phyloP scores from a whole-genome alignment of 352 stramenopile genomes.

The Phytophthora citrophthora region DNA sequence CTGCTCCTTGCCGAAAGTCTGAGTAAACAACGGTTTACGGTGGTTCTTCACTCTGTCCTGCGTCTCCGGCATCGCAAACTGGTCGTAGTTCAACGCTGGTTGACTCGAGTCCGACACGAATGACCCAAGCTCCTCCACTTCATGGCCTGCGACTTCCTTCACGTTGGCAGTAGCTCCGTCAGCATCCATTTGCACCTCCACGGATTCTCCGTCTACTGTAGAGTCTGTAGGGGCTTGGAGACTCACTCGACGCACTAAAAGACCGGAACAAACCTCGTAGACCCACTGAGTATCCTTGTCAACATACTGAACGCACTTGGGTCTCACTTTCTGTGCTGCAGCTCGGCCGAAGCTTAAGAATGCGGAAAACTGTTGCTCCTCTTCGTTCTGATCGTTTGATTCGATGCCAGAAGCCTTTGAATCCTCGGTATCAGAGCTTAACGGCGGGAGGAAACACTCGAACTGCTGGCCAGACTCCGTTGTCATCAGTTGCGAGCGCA shows the following conservation, averaged over 20 bases:
- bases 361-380: slow-evolving; percentile 5
- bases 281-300: slow-evolving; percentile 57
- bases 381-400: background rate
- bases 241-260: slow-evolving; percentile 62
- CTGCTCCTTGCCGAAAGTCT: slow-evolving; percentile 44
- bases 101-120: slow-evolving; percentile 46
- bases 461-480: slow-evolving; percentile 70
- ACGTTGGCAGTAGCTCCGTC: slow-evolving; percentile 1
- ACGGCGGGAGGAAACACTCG: slow-evolving; percentile 73
- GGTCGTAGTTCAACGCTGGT: slow-evolving; percentile 40
- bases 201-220: slow-evolving; percentile 6
- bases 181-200: slow-evolving; percentile 31
- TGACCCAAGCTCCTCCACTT: slow-evolving; percentile 48
- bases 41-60: slow-evolving; percentile 48
- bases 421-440: slow-evolving; percentile 14
- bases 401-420: background rate
- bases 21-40: slow-evolving; percentile 68
- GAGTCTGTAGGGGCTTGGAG: slow-evolving; percentile 10
- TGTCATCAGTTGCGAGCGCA: slow-evolving; percentile 66
- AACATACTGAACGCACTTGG: slow-evolving; percentile 70
- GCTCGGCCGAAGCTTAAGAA: slow-evolving; percentile 63
- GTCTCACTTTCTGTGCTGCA: slow-evolving; percentile 59
- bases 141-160: slow-evolving; percentile 12
- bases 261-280: slow-evolving; percentile 70
- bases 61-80: slow-evolving; percentile 55